These are phyloP conservation scores for Trypanosoma lewisi DNA, from an alignment of 208 protist species.

Conservation along the genomic window DNA sequence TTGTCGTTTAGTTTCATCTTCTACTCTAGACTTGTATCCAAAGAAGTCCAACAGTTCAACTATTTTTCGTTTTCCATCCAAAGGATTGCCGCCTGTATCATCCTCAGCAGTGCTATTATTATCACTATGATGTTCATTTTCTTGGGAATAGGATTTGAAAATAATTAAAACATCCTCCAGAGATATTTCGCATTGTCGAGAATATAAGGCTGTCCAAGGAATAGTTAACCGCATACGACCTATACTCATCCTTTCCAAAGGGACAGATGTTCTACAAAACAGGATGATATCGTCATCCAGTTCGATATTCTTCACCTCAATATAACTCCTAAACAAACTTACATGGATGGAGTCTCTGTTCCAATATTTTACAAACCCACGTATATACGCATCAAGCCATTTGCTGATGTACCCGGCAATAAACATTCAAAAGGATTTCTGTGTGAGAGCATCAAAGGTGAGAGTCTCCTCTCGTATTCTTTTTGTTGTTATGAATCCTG, in stretches of 20 bases:
- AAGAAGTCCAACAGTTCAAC: conserved; percentile 10
- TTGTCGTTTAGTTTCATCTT: neutral
- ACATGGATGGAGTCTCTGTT: conserved; percentile 53
- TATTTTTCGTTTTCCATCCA: conserved; percentile 11
- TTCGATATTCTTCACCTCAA: conserved; percentile 68
- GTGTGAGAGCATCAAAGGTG: neutral
- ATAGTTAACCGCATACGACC: conserved; percentile 50
- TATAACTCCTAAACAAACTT: conserved; percentile 50
- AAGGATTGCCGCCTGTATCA: conserved; percentile 8
- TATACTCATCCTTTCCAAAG: conserved; percentile 38
- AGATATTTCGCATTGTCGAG: conserved; percentile 44
- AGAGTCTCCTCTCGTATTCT: conserved; percentile 1
- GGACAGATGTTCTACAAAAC: conserved; percentile 30
- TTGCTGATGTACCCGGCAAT: conserved; percentile 57
- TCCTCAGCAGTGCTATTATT: neutral
- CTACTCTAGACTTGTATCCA: neutral
- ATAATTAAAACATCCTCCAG: conserved; percentile 45
- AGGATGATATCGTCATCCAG: conserved; percentile 34
- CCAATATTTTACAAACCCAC: conserved; percentile 60
- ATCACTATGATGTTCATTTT: neutral
- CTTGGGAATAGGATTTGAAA: conserved; percentile 8
- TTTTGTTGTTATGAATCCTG: too few relatives aligned
- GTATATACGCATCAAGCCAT: conserved; percentile 52
- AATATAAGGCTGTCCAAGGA: conserved; percentile 62
- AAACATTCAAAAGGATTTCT: conserved; percentile 37